Evolutionary conservation across 2,329 filamentous ascomycete genomes (phyloP), one percentile per base, ranked within the genome.

Genomic region (Epichloe coenophiala): DNA sequence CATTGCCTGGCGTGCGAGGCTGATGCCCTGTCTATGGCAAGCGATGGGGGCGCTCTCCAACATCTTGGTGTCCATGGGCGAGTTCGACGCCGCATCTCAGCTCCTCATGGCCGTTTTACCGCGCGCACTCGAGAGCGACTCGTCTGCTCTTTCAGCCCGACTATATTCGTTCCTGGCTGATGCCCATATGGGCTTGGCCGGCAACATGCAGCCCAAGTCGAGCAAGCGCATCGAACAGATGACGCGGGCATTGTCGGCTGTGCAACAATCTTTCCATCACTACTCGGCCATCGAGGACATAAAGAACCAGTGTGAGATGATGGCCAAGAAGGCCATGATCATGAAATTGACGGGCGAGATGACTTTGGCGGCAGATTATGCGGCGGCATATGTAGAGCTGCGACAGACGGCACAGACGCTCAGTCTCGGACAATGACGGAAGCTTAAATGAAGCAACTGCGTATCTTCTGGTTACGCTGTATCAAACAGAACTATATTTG

Each of bases 311-410:
- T 83, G 86, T 60, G 84, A 89, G 65, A 81, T 86, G 72, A 77
- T 90, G 69, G 83, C 84, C 19, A 93, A 93, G 72, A 90, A 88
- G 67, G 84, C 86, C 3, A 81, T 81, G 47, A 76, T 94, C 47
- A 85, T 87, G 72, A 81, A 83, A 63, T 69, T 84, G 45, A 73
- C 78, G 7, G 86, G 83, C 1, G 84, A 89, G 57, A 65, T 73
- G 56, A 72, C 71, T 17, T 59, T 82, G 54, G 80, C 83, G 1
- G 83, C 84, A 57, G 80, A 84, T 54, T 83, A 76, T 57, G 82
- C 83, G 2, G 78, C 80, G 2, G 77, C 75, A 55, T 87, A 85
- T 62, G 63, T 84, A 41, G 75, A 77, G 55, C 58, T 86, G 47
- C 72, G 73, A 58, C 73, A 68, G 47, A 63, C 53, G 23, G 66